A percentile compares a stretch with the other conserved stretches of the same genome.
These are phyloP conservation scores for Tranzscheliella williamsii DNA, from an alignment of 1,284 basidiomycete genomes.

Conservation along the genomic window DNA sequence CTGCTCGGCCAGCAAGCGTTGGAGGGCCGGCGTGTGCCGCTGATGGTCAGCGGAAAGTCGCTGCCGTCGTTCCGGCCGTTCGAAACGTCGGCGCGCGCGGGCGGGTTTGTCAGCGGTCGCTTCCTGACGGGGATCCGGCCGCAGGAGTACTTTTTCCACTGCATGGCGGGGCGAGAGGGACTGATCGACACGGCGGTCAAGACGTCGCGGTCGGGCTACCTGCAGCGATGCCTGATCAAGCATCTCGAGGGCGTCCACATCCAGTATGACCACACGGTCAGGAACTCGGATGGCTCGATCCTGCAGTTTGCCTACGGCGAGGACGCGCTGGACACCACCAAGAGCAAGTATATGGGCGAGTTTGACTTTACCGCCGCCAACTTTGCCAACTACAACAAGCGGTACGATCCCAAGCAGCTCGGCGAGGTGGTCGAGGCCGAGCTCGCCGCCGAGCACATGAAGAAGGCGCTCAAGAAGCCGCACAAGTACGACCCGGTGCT, in stretches of 20 bases:
- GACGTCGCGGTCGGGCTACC: constrained; percentile 95
- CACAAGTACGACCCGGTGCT: constrained; percentile 79
- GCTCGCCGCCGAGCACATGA: constrained; percentile 77
- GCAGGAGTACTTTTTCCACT: constrained; percentile 99
- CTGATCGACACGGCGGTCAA: constrained; percentile 99
- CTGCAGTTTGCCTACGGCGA: constrained; percentile 98
- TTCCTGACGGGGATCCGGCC: constrained; percentile 98
- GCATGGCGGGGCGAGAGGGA: constrained; percentile 99
- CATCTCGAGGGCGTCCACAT: constrained; percentile 94
- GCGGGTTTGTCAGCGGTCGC: constrained; percentile 98
- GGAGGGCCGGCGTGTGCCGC: constrained; percentile 95
- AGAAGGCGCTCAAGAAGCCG: constrained; percentile 81
- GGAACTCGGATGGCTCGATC: constrained; percentile 88
- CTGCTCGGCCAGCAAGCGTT: constrained; percentile 95
- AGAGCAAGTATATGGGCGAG: constrained; percentile 69
- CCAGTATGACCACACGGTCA: constrained; percentile 97
- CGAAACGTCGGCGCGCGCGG: constrained; percentile 94
- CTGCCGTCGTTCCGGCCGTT: constrained; percentile 95
- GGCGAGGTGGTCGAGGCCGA: constrained; percentile 70
- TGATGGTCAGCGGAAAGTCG: constrained; percentile 99
- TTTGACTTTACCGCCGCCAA: constrained; percentile 94
- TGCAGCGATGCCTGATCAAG: constrained; percentile 97
- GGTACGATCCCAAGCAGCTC: constrained; percentile 69
- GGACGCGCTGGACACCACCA: constrained; percentile 93
- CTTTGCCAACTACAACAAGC: constrained; percentile 76